phyloP scores from a whole-genome alignment of 176 grass and related monocot genomes.

The Stipa capillata region DNA sequence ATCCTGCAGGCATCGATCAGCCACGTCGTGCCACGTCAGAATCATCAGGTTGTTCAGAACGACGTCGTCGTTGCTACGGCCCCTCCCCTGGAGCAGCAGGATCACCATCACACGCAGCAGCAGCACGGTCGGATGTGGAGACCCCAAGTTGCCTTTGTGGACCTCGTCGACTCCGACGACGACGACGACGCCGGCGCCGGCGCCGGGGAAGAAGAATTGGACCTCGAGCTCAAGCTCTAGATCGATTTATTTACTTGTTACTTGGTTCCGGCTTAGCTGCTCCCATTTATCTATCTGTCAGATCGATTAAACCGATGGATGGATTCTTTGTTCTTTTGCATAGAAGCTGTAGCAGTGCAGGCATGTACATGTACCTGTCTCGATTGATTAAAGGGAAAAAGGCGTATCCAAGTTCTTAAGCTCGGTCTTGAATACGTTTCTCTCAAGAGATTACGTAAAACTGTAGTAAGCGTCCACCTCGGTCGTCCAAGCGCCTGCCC shows the following conservation, averaged over 20 bases:
- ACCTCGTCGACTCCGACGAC: conserved; percentile 38
- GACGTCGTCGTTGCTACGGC: neutral
- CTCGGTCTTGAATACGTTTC: too few species aligned
- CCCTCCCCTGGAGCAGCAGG: neutral
- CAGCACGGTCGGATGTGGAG: neutral
- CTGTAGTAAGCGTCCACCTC: neutral
- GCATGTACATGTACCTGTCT: neutral
- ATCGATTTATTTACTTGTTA: neutral
- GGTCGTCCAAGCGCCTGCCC: neutral
- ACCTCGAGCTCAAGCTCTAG: conserved; percentile 48
- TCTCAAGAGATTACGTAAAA: too few species aligned
- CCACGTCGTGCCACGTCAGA: neutral
- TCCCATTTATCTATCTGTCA: neutral
- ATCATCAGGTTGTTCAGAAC: neutral
- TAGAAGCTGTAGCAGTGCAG: neutral
- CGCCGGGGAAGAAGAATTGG: conserved; percentile 4
- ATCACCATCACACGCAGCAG: neutral
- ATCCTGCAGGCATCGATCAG: neutral
- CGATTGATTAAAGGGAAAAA: too few species aligned
- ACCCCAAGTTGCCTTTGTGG: conserved; percentile 11
- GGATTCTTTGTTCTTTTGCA: conserved; percentile 35
- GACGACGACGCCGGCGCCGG: neutral
- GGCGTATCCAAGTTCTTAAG: too few species aligned
- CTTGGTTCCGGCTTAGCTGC: neutral
- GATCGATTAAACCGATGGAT: neutral